Evolutionary conservation across 352 stramenopile genomes (phyloP).

Genomic region (Phytopythium sindhum): DNA sequence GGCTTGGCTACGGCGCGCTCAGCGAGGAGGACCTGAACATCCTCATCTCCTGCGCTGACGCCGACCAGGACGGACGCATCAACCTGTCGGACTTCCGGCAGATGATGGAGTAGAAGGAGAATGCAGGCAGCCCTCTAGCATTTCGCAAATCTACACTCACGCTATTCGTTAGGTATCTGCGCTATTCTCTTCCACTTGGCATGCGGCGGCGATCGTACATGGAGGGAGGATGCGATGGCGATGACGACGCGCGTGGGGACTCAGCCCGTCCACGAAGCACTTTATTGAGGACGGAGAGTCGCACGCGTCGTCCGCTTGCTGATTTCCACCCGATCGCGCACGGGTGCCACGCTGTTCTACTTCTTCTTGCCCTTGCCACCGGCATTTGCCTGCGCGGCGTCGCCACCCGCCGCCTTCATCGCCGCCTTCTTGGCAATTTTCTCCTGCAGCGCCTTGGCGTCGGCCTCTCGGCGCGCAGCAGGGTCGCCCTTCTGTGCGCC

Average conservation of each 20-base stretch:
- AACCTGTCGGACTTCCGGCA: slow-evolving; percentile 78
- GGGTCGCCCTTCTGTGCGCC: slow-evolving; percentile 43
- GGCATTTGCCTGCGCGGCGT: slow-evolving; percentile 9
- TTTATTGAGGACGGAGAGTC: not conserved
- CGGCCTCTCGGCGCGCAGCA: slow-evolving; percentile 56
- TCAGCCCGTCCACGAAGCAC: not conserved
- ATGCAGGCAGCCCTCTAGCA: slow-evolving; percentile 1
- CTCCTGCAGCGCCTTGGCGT: slow-evolving; percentile 77
- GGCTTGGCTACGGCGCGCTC: slow-evolving; percentile 73
- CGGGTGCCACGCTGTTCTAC: slow-evolving; percentile 9
- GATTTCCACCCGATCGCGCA: slow-evolving; percentile 6
- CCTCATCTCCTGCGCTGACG: slow-evolving; percentile 83
- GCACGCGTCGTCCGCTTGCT: not conserved
- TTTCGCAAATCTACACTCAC: not conserved
- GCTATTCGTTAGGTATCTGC: not conserved
- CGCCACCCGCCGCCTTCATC: slow-evolving; percentile 49
- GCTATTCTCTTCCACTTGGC: not conserved
- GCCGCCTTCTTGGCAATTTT: slow-evolving; percentile 78
- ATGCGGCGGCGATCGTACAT: not conserved
- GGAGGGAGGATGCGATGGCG: not conserved
- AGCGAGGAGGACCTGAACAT: slow-evolving; percentile 82
- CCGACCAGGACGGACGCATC: slow-evolving; percentile 78
- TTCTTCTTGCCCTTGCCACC: slow-evolving; percentile 38
- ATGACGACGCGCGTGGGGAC: not conserved
- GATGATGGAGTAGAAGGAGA: slow-evolving; percentile 46